Percentiles rank a stretch among this genome's conserved stretches.
Conservation (phyloP, 148 eudicot species). For the Rhododendron williamsianum region DNA sequence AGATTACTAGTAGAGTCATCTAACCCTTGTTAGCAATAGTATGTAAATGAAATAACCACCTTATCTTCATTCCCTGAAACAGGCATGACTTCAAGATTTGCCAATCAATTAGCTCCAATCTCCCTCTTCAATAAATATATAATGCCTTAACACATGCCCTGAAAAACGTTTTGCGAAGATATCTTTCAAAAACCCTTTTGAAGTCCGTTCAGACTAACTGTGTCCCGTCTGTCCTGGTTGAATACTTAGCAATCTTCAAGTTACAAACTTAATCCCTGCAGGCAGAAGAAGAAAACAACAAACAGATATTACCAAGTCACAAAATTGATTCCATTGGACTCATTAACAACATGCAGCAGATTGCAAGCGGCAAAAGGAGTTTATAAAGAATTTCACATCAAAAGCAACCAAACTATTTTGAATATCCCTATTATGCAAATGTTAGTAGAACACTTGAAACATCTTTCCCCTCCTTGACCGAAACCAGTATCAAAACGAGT, state of each 20-base stretch:
- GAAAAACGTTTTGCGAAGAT: not conserved
- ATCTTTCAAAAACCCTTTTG: not conserved
- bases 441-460: not conserved
- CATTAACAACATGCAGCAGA: not conserved
- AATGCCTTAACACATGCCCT: not conserved
- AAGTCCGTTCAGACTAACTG: not conserved
- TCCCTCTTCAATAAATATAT: not conserved
- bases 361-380: not conserved
- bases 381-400: not conserved
- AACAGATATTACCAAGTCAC: conserved; percentile 5
- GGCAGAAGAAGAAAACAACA: not conserved
- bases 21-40: conserved; percentile 1
- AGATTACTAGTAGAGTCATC: not conserved
- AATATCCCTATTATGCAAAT: not conserved
- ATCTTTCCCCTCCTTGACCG: not conserved
- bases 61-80: conserved; percentile 22
- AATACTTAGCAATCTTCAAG: not conserved
- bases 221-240: not conserved
- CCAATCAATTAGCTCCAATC: not conserved
- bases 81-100: conserved; percentile 17
- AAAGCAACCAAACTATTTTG: not conserved
- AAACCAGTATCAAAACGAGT: not conserved
- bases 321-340: not conserved
- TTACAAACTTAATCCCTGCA: not conserved
- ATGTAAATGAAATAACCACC: conserved; percentile 20